These are phyloP conservation scores for Claviceps humidiphila DNA, from an alignment of 2,329 filamentous ascomycete species.

Conservation along the genomic window DNA sequence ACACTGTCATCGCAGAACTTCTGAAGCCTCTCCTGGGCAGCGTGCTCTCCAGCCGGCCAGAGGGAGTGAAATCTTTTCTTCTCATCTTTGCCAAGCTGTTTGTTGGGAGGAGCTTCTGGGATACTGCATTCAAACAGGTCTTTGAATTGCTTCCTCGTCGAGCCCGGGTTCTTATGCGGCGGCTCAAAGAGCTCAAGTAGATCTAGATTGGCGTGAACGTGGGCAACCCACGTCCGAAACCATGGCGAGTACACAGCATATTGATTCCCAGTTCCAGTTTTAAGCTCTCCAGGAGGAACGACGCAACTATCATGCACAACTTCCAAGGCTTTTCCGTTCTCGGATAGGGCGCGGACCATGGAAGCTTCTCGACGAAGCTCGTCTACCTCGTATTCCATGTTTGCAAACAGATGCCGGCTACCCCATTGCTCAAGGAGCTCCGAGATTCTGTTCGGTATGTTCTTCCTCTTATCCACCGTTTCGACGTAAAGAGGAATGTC, in stretches of 20 bases:
- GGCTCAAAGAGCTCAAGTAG: conserved; percentile 48
- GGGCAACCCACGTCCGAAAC: conserved; percentile 62
- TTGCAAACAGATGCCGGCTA: conserved; percentile 63
- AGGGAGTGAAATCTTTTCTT: conserved; percentile 41
- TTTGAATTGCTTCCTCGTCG: conserved; percentile 29
- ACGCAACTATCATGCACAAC: conserved; percentile 71
- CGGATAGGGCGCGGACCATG: conserved; percentile 46
- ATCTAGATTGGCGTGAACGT: conserved; percentile 57
- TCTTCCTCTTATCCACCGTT: conserved; percentile 51
- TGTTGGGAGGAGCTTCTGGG: conserved; percentile 49
- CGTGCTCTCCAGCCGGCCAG: conserved; percentile 67
- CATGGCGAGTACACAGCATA: conserved; percentile 79
- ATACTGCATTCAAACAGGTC: conserved; percentile 47
- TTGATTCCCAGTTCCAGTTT: conserved; percentile 57
- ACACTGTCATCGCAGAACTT: conserved; percentile 57
- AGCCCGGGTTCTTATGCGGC: conserved; percentile 22
- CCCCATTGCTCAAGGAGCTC: conserved; percentile 59
- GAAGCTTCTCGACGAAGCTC: conserved; percentile 66
- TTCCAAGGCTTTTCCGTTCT: conserved; percentile 54
- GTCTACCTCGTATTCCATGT: conserved; percentile 86
- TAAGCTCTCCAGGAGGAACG: conserved; percentile 58
- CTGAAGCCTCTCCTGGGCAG: conserved; percentile 48
- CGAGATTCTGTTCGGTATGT: conserved; percentile 47
- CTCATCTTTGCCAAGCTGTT: conserved; percentile 46
- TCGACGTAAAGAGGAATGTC: conserved; percentile 71